A percentile compares a stretch with the other conserved stretches of the same genome.
phyloP scores from a whole-genome alignment of 192 early-diverging fungal genomes.

The Pecoramyces ruminantium region DNA sequence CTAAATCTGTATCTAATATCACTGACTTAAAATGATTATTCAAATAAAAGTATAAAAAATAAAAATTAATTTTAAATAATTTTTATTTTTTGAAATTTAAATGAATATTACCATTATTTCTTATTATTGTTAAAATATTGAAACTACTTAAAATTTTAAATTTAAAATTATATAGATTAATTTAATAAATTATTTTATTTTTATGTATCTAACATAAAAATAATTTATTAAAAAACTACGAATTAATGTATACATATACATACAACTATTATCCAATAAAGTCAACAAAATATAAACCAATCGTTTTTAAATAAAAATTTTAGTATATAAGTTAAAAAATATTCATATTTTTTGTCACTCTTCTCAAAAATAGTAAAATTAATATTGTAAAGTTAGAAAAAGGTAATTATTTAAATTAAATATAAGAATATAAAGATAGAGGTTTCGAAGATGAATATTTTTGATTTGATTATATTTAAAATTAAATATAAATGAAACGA shows the following conservation, averaged over 20 bases:
- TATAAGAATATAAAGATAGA: background rate
- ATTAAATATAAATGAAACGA: background rate
- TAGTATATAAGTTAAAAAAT: background rate
- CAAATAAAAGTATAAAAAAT: too few relatives aligned
- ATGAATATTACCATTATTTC: too few relatives aligned
- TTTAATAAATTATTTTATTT: too few relatives aligned
- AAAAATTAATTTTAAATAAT: too few relatives aligned
- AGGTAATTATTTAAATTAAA: too few relatives aligned
- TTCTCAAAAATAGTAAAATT: background rate
- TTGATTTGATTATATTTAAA: background rate
- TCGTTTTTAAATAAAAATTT: background rate
- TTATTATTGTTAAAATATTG: too few relatives aligned
- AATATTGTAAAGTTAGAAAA: background rate
- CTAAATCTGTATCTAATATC: conserved; percentile 79
- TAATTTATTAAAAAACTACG: too few relatives aligned
- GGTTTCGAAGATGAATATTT: background rate
- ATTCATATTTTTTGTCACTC: background rate
- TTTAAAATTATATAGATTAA: too few relatives aligned
- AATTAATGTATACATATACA: background rate
- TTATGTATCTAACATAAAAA: too few relatives aligned
- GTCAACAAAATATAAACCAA: background rate
- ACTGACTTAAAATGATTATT: conserved; percentile 28
- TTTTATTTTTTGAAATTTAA: too few relatives aligned
- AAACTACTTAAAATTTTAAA: too few relatives aligned
- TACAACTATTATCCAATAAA: background rate